These are phyloP conservation scores for Termitomyces sp. DNA, from an alignment of 1,284 basidiomycete genomes.

Conservation along the genomic window DNA sequence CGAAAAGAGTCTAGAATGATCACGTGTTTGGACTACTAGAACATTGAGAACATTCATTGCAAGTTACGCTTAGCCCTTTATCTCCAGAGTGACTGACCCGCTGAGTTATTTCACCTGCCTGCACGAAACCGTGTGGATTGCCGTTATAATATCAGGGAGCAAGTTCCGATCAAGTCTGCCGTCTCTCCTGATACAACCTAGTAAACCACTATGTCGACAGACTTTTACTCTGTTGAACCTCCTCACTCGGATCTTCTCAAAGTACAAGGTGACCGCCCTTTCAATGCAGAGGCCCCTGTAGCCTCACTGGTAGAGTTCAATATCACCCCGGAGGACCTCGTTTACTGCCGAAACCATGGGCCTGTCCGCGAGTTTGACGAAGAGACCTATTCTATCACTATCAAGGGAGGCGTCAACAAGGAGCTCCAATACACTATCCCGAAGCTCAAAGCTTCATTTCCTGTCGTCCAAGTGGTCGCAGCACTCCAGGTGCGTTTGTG, in stretches of 20 bases:
- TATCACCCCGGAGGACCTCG: slow-evolving; percentile 51
- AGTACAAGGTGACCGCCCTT: slow-evolving; percentile 44
- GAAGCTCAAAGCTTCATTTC: slow-evolving; percentile 40
- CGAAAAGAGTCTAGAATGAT: slow-evolving; percentile 14
- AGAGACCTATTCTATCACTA: slow-evolving; percentile 36
- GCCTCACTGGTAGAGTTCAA: slow-evolving; percentile 48
- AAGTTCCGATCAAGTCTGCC: slow-evolving; percentile 13
- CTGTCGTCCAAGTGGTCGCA: slow-evolving; percentile 45
- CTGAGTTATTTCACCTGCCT: neutral
- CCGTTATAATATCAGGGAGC: neutral
- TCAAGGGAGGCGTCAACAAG: slow-evolving; percentile 34
- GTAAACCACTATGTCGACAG: slow-evolving; percentile 28
- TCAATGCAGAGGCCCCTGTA: slow-evolving; percentile 55
- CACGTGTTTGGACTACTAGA: slow-evolving; percentile 20
- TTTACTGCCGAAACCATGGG: slow-evolving; percentile 60
- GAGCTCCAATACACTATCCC: slow-evolving; percentile 33
- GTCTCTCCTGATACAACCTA: neutral
- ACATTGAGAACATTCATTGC: neutral
- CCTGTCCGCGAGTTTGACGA: slow-evolving; percentile 50
- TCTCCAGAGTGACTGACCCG: neutral
- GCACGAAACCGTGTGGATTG: neutral
- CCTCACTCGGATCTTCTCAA: slow-evolving; percentile 42
- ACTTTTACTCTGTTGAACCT: slow-evolving; percentile 41
- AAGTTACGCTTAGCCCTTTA: neutral
- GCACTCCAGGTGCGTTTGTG: slow-evolving; percentile 47